A percentile compares a stretch with the other conserved stretches of the same genome.
These are phyloP conservation scores for Mucor racemosus DNA, from an alignment of 371 early-diverging fungal species.

Conservation along the genomic window DNA sequence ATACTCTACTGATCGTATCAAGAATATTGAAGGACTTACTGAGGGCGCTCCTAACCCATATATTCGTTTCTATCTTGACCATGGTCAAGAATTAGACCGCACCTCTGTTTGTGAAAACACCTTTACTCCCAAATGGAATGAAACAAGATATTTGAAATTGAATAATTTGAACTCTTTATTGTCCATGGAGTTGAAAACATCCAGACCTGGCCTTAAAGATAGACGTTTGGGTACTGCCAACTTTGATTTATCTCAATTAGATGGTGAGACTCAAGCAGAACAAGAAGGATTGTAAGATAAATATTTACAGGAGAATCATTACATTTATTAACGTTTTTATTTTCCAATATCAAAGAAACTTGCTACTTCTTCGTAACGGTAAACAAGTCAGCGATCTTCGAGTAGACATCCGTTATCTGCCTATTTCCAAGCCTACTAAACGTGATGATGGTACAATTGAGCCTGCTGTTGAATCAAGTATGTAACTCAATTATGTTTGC, in stretches of 20 bases:
- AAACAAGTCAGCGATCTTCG: slow-evolving; percentile 58
- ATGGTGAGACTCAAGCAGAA: slow-evolving; percentile 49
- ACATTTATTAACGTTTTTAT: slow-evolving; percentile 12
- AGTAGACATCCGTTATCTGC: slow-evolving; percentile 64
- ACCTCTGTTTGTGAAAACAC: slow-evolving; percentile 68
- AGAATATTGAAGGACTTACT: slow-evolving; percentile 60
- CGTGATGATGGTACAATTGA: slow-evolving; percentile 50
- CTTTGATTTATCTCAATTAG: slow-evolving; percentile 58
- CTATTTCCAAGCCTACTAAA: slow-evolving; percentile 60
- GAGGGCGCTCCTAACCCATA: slow-evolving; percentile 85
- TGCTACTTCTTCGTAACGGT: slow-evolving; percentile 50
- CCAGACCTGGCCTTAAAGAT: slow-evolving; percentile 38
- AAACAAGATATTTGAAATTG: slow-evolving; percentile 60
- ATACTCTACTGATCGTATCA: slow-evolving; percentile 75
- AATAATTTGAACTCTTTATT: slow-evolving; percentile 61
- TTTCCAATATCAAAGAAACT: slow-evolving; percentile 7
- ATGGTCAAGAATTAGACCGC: slow-evolving; percentile 72
- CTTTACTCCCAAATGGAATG: slow-evolving; percentile 63
- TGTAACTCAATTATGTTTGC: not conserved
- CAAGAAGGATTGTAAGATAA: slow-evolving; percentile 37
- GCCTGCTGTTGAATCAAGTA: slow-evolving; percentile 58
- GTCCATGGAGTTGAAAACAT: slow-evolving; percentile 47
- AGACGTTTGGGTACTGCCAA: slow-evolving; percentile 52
- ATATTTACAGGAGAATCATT: slow-evolving; percentile 6
- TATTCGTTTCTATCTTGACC: slow-evolving; percentile 73